These are phyloP conservation scores for Perilla frutescens DNA, from an alignment of 257 asterid species.

Conservation along the genomic window DNA sequence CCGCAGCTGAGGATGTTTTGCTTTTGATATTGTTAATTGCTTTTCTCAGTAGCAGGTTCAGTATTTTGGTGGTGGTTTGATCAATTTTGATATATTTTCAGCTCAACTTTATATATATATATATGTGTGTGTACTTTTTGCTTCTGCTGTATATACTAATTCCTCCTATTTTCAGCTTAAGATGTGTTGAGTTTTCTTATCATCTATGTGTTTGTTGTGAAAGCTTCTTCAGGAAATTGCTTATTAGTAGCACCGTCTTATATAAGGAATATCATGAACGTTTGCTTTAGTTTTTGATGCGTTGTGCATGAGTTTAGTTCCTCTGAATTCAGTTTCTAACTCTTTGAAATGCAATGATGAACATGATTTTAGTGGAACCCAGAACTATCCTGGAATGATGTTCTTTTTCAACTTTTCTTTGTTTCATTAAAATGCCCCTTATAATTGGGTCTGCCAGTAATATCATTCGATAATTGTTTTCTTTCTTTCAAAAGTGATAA, in stretches of 20 bases:
- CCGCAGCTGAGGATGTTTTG: background rate
- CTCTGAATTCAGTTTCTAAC: constrained; percentile 32
- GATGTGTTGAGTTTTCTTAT: background rate
- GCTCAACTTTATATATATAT: background rate
- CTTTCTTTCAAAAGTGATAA: constrained; percentile 29
- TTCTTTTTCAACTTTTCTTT: constrained; percentile 42
- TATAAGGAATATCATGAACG: background rate
- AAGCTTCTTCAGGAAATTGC: background rate
- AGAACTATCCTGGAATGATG: constrained; percentile 36
- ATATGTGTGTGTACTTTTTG: background rate
- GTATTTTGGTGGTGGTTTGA: background rate
- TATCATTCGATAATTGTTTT: background rate
- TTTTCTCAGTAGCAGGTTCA: background rate
- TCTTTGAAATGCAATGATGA: constrained; percentile 44
- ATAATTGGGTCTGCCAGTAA: constrained; percentile 44
- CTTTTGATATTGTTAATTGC: background rate
- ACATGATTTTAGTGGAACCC: constrained; percentile 45
- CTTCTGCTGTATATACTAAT: background rate
- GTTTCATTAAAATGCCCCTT: constrained; percentile 37
- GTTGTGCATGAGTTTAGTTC: background rate
- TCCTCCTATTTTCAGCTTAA: background rate
- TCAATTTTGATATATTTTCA: background rate
- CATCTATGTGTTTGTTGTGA: too few species aligned
- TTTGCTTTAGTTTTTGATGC: background rate
- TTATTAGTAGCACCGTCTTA: background rate